Conservation (phyloP, 768 basidiomycete species). For the Hygrocybe coccinea region DNA sequence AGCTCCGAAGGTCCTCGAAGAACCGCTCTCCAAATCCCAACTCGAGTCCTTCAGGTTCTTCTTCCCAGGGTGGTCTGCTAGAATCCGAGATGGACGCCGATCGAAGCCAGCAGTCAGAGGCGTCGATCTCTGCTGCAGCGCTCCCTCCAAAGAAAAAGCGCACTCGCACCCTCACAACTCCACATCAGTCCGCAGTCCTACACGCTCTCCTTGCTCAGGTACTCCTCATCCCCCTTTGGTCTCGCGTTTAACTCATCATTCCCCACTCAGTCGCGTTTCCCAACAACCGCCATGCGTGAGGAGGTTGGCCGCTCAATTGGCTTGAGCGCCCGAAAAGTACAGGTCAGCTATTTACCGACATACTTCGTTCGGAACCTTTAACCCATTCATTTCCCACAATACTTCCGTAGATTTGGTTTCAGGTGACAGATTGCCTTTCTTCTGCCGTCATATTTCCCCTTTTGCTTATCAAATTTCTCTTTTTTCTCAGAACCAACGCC, state of each 20-base stretch:
- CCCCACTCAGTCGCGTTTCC: conserved; percentile 93
- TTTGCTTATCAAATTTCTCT: conserved; percentile 5
- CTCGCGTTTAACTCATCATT: conserved; percentile 48
- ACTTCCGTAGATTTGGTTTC: conserved; percentile 74
- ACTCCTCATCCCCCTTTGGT: conserved; percentile 17
- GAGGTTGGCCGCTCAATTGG: conserved; percentile 83
- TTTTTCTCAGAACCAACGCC: conserved; percentile 25
- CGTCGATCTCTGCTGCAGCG: conserved; percentile 29
- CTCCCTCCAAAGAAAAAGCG: conserved; percentile 79
- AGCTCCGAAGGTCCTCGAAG: conserved; percentile 25
- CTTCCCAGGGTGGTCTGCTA: conserved; percentile 53
- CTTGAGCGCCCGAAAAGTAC: conserved; percentile 83
- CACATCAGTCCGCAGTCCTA: conserved; percentile 83
- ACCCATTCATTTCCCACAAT: conserved; percentile 10
- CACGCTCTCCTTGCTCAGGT: conserved; percentile 86
- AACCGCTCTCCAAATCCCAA: conserved; percentile 15
- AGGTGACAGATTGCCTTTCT: conserved; percentile 46
- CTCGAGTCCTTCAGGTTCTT: conserved; percentile 40
- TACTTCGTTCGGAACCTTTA: conserved; percentile 13
- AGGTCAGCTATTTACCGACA: conserved; percentile 47
- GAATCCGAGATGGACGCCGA: conserved; percentile 54
- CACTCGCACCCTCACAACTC: conserved; percentile 78
- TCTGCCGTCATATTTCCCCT: conserved; percentile 11
- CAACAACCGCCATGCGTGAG: conserved; percentile 81
- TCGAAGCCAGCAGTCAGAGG: conserved; percentile 39